These are phyloP conservation scores for Sugiyamaella pinicola DNA, from an alignment of 1,139 yeast genomes.

Conservation along the genomic window DNA sequence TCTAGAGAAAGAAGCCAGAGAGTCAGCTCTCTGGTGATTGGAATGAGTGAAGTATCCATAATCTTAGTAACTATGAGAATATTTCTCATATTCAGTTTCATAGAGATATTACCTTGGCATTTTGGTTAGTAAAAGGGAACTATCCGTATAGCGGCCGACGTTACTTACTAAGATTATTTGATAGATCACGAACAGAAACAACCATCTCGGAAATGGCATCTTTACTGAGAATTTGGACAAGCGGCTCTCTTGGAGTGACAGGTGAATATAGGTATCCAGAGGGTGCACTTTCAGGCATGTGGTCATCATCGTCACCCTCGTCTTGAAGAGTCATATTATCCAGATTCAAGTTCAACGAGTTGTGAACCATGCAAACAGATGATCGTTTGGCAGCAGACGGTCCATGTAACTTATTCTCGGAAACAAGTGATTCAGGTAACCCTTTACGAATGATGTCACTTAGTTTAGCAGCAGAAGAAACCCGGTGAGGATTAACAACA, in stretches of 20 bases:
- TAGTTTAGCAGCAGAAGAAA: slow-evolving; percentile 18
- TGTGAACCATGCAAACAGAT: slow-evolving; percentile 33
- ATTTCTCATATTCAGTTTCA: slow-evolving; percentile 60
- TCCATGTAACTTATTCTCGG: slow-evolving; percentile 12
- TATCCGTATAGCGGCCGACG: too few species aligned
- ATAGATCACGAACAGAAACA: slow-evolving; percentile 46
- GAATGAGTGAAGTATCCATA: slow-evolving; percentile 59
- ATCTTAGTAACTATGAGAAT: slow-evolving; percentile 72
- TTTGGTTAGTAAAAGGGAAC: too few species aligned
- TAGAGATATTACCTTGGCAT: slow-evolving; percentile 45
- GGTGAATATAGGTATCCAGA: slow-evolving; percentile 18
- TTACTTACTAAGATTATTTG: slow-evolving; percentile 42
- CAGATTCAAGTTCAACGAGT: slow-evolving; percentile 27
- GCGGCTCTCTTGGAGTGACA: slow-evolving; percentile 22
- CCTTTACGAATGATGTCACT: slow-evolving; percentile 22
- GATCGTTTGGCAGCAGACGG: slow-evolving; percentile 19
- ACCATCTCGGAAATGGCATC: slow-evolving; percentile 47
- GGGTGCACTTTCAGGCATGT: slow-evolving; percentile 19
- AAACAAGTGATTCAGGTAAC: slow-evolving; percentile 17
- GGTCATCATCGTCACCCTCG: slow-evolving; percentile 17
- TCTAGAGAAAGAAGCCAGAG: slow-evolving; percentile 55
- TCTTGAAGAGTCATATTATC: slow-evolving; percentile 6
- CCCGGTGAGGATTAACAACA: slow-evolving; percentile 14
- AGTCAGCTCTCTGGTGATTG: slow-evolving; percentile 57
- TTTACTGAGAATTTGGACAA: slow-evolving; percentile 37